Evolutionary conservation across 768 basidiomycete species (phyloP), one percentile per base, ranked within the genome.

Genomic region (Tylopilus plumbeoviolaceoides): DNA sequence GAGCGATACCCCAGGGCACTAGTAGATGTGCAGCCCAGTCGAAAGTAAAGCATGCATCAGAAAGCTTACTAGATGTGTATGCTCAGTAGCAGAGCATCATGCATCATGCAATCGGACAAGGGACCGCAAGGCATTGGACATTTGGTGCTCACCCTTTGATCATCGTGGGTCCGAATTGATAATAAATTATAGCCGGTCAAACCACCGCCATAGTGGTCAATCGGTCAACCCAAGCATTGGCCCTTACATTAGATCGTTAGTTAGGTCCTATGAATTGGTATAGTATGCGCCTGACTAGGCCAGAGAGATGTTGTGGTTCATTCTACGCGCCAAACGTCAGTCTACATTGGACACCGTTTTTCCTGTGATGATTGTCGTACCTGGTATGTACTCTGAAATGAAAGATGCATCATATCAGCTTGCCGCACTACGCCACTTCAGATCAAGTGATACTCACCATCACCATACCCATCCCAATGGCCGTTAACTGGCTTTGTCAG

Each of bases 231-330:
- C 30, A 25, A 15, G 21, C 7, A 38, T 40, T 51, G 4, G n/a
- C n/a, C n/a, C n/a, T n/a, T n/a, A n/a, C n/a, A n/a, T n/a, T n/a
- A n/a, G 41, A 36, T 17, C 35, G 15, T 35, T 55, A 92, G 68
- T 92, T 93, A 1, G 91, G 89, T 3, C 92, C 92, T 63, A 95
- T 83, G 55, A 94, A 90, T 63, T 95, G 91, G 66, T 92, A 95
- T 62, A 94, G 57, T 57, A 94, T 81, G 52, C 85, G 76, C 56
- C 91, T 75, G 6, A 94, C 89, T 15, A 94, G 73, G 2, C 90
- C 86, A 0, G 87, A 89, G 17, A 95, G 75, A 64, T 91, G 84
- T 42, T 91, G 82, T 0, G 91, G 91, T 58, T 91, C 85, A 64
- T 79, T 75, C 77, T 81, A 53, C 12, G 44, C 23, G 5, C 17